Evolutionary conservation across 2,329 filamentous ascomycete genomes (phyloP).

Genomic region (Clonostachys rosea): DNA sequence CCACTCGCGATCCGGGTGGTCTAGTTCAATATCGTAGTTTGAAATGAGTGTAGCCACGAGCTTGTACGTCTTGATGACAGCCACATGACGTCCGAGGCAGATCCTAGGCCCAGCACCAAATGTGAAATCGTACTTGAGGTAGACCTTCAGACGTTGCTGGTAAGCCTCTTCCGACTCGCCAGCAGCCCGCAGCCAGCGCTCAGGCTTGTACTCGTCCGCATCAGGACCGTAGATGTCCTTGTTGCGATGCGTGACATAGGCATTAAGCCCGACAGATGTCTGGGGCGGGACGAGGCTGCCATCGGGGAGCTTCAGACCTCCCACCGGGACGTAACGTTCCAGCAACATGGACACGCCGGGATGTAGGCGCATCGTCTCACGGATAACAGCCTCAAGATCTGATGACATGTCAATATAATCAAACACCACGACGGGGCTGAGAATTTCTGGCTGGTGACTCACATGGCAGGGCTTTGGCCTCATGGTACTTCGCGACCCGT

Average conservation of each 20-base stretch:
- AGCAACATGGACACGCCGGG: conserved; percentile 36
- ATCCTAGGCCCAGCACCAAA: conserved; percentile 24
- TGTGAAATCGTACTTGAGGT: conserved; percentile 24
- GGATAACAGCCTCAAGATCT: conserved; percentile 37
- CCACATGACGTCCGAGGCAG: conserved; percentile 26
- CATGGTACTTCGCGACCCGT: conserved; percentile 9
- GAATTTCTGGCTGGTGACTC: neutral
- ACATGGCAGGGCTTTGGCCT: conserved; percentile 7
- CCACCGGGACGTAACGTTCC: conserved; percentile 36
- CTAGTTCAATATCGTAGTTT: conserved; percentile 29
- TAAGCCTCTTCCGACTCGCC: conserved; percentile 23
- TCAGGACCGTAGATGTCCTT: conserved; percentile 33
- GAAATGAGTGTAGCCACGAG: conserved; percentile 36
- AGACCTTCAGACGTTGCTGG: conserved; percentile 20
- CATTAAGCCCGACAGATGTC: conserved; percentile 25
- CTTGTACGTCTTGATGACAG: conserved; percentile 24
- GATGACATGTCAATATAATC: neutral
- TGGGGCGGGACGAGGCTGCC: conserved; percentile 17
- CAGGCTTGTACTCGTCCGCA: conserved; percentile 34
- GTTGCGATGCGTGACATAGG: conserved; percentile 27
- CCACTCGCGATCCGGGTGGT: conserved; percentile 14
- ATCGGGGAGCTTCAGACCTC: conserved; percentile 25
- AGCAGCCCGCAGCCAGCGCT: conserved; percentile 34
- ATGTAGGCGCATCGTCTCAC: conserved; percentile 42
- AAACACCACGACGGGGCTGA: neutral